These are phyloP conservation scores for Cynanchum wilfordii DNA, from an alignment of 257 asterid species.

Conservation along the genomic window DNA sequence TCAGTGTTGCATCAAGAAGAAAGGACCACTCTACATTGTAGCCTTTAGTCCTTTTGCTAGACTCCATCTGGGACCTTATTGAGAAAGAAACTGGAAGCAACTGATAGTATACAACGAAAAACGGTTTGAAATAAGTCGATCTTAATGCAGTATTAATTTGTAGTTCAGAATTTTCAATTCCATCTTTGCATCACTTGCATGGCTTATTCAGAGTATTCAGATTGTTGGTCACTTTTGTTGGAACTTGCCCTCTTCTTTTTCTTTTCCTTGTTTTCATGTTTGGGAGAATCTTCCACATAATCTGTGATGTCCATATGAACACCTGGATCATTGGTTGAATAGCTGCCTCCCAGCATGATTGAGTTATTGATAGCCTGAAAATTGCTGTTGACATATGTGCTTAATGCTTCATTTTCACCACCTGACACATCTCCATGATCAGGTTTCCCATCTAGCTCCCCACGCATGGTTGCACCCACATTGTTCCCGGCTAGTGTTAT, in stretches of 20 bases:
- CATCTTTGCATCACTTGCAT: neutral
- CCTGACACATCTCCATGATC: constrained; percentile 19
- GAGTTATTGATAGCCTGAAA: constrained; percentile 92
- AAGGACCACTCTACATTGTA: constrained; percentile 69
- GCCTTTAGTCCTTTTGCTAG: constrained; percentile 68
- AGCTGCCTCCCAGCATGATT: constrained; percentile 80
- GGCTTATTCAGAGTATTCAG: constrained; percentile 19
- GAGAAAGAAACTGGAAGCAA: neutral
- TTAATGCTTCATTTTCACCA: constrained; percentile 45
- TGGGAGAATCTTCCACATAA: constrained; percentile 23
- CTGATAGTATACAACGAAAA: neutral
- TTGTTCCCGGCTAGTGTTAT: constrained; percentile 83
- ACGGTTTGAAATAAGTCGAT: neutral
- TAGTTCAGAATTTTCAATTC: neutral
- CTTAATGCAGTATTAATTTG: neutral
- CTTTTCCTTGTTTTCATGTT: constrained; percentile 29
- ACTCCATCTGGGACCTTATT: constrained; percentile 50
- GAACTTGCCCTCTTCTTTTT: constrained; percentile 27
- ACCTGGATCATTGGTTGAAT: constrained; percentile 77
- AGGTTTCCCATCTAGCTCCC: constrained; percentile 45
- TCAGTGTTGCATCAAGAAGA: constrained; percentile 52
- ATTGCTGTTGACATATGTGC: constrained; percentile 74
- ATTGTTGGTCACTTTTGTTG: constrained; percentile 30
- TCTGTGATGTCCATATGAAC: constrained; percentile 79
- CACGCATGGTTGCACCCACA: constrained; percentile 81